Evolutionary conservation across 306 rosid genomes (phyloP).

Genomic region (Quercus berberidifolia): DNA sequence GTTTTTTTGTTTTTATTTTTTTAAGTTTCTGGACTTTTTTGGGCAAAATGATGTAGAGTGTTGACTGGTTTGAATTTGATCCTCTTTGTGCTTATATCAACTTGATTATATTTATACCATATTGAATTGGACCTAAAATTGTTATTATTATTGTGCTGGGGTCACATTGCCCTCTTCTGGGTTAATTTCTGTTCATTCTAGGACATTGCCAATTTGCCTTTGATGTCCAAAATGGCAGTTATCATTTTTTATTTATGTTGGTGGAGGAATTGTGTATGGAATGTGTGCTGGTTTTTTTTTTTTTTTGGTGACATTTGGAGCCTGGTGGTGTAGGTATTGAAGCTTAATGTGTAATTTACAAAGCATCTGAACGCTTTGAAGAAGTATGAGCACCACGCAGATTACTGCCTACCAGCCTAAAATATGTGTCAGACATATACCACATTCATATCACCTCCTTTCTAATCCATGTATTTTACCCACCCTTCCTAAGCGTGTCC

Average conservation of each 20-base stretch:
- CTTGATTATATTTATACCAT: neutral
- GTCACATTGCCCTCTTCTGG: neutral
- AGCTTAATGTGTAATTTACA: conserved; percentile 17
- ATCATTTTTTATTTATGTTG: neutral
- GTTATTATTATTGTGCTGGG: neutral
- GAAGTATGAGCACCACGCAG: conserved; percentile 39
- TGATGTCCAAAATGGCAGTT: neutral
- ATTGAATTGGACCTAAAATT: neutral
- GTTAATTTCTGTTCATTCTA: neutral
- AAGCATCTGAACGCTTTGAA: conserved; percentile 1
- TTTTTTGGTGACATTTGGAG: neutral
- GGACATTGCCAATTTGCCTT: neutral
- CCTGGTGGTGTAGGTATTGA: conserved; percentile 21
- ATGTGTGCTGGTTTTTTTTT: neutral
- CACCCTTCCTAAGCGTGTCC: conserved; percentile 7
- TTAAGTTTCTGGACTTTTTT: no score
- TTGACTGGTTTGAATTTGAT: neutral
- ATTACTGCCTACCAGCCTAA: conserved; percentile 27
- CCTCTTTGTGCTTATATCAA: neutral
- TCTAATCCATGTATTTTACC: conserved; percentile 18
- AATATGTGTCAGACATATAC: conserved; percentile 6
- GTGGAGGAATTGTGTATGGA: neutral
- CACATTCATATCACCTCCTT: conserved; percentile 9
- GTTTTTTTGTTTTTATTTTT: no score
- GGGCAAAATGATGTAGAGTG: no score